phyloP scores from a whole-genome alignment of 345 rosid species.

The Boechera retrofracta region DNA sequence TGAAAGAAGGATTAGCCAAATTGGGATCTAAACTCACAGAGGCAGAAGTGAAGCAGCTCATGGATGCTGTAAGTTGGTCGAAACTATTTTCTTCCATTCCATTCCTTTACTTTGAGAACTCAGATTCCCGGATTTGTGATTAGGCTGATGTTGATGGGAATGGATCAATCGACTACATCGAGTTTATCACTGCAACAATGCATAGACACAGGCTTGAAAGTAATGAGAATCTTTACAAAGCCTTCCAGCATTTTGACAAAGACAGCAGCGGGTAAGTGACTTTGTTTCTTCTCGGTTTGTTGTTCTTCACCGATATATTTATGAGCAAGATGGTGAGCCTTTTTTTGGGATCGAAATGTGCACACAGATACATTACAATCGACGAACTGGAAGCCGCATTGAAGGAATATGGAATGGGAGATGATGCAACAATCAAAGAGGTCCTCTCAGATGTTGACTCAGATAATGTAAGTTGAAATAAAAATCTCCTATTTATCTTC shows the following conservation, averaged over 20 bases:
- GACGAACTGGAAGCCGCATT: slow-evolving; percentile 82
- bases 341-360: slow-evolving; percentile 5
- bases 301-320: background rate
- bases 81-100: background rate
- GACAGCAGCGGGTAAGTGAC: slow-evolving; percentile 80
- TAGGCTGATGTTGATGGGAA: slow-evolving; percentile 98
- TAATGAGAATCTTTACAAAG: slow-evolving; percentile 83
- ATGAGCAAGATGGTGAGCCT: background rate
- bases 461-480: slow-evolving; percentile 61
- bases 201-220: slow-evolving; percentile 84
- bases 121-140: slow-evolving; percentile 2
- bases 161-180: slow-evolving; percentile 91
- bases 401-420: slow-evolving; percentile 87
- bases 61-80: slow-evolving; percentile 83
- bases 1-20: slow-evolving; percentile 80
- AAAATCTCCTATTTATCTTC: slow-evolving; percentile 6
- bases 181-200: slow-evolving; percentile 94
- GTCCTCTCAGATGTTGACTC: slow-evolving; percentile 90
- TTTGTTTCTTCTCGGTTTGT: background rate
- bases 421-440: slow-evolving; percentile 72
- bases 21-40: slow-evolving; percentile 90
- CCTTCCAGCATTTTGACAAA: slow-evolving; percentile 92
- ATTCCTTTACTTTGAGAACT: slow-evolving; percentile 9
- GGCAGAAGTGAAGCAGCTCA: slow-evolving; percentile 82
- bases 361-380: slow-evolving; percentile 70